Conservation (phyloP, 148 eudicot species). For the Rhododendron kiyosumense region DNA sequence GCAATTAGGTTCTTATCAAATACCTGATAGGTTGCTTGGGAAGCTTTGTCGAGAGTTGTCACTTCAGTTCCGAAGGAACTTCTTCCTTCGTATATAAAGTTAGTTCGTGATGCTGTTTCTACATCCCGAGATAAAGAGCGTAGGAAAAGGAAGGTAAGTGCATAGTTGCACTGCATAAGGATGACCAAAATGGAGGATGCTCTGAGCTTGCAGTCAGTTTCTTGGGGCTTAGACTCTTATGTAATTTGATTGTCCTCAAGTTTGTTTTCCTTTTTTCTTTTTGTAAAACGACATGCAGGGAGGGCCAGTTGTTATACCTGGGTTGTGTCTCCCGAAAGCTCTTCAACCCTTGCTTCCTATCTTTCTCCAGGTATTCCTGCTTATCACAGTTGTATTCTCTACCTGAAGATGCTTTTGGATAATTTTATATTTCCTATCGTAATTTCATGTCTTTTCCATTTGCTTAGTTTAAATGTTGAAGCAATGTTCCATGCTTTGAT, state of each 20-base stretch:
- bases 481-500: neutral
- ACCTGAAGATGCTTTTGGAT: constrained; percentile 4
- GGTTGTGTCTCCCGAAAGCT: constrained; percentile 94
- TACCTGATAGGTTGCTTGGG: constrained; percentile 77
- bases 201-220: neutral
- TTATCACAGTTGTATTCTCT: neutral
- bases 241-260: neutral
- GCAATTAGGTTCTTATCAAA: constrained; percentile 16
- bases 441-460: neutral
- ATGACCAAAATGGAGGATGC: neutral
- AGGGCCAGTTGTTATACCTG: constrained; percentile 80
- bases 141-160: constrained; percentile 70
- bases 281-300: constrained; percentile 43
- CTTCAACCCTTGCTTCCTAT: constrained; percentile 94
- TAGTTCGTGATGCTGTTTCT: constrained; percentile 96
- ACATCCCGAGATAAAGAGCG: constrained; percentile 94
- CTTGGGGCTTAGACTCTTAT: neutral
- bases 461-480: neutral
- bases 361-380: constrained; percentile 72
- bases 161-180: neutral
- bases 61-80: constrained; percentile 85
- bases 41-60: constrained; percentile 80
- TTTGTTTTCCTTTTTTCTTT: neutral
- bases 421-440: neutral
- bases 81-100: constrained; percentile 83